Evolutionary conservation across 2,329 filamentous ascomycete genomes (phyloP).

Genomic region (Ceratocystis alfenasii): DNA sequence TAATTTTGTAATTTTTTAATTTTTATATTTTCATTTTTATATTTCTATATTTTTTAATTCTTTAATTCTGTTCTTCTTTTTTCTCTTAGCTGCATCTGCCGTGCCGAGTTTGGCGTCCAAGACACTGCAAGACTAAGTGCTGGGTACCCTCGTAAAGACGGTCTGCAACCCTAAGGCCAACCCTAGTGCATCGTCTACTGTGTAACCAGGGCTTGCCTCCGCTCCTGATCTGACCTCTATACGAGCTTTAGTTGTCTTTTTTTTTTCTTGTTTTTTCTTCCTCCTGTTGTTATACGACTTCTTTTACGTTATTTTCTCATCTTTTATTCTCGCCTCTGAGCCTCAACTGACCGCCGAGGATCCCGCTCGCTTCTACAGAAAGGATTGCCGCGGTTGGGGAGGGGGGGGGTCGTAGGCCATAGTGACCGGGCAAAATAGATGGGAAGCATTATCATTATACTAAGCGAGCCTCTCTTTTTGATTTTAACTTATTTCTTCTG

Average conservation of each 20-base stretch:
- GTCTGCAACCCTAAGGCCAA: background rate
- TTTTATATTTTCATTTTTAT: background rate
- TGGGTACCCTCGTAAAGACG: background rate
- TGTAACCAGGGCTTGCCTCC: background rate
- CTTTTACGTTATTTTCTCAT: too few relatives aligned
- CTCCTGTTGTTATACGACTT: background rate
- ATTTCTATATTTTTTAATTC: background rate
- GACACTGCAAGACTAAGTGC: background rate
- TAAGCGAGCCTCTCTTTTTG: background rate
- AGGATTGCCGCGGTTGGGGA: background rate
- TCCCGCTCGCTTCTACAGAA: background rate
- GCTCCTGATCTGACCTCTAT: background rate
- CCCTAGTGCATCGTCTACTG: background rate
- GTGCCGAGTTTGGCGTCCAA: background rate
- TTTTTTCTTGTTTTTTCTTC: background rate
- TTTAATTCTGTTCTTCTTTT: too few relatives aligned
- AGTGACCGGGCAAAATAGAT: too few relatives aligned
- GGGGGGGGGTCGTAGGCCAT: too few relatives aligned
- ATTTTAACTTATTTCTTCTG: background rate
- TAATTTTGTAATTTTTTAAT: background rate
- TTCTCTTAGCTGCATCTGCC: background rate
- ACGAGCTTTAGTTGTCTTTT: background rate
- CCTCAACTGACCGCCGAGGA: background rate
- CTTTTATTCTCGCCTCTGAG: background rate
- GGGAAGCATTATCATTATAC: too few relatives aligned